Conservation (phyloP, 202 grass and related monocot genomes). For the Schoenoplectus tabernaemontani region DNA sequence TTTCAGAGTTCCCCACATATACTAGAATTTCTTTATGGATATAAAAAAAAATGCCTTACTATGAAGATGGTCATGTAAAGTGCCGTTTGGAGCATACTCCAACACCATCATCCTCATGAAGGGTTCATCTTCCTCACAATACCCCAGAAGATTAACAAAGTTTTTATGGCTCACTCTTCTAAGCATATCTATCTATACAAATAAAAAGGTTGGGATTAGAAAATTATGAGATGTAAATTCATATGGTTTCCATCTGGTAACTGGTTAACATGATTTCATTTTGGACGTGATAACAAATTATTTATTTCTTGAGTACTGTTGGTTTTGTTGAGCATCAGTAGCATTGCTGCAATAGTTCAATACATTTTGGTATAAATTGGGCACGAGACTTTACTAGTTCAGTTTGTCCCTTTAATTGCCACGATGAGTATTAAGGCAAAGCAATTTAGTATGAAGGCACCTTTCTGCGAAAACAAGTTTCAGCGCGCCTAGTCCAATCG, state of each 20-base stretch:
- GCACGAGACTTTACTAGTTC: neutral
- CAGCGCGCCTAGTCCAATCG: conserved; percentile 61
- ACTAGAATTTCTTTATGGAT: neutral
- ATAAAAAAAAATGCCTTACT: conserved; percentile 33
- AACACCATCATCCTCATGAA: conserved; percentile 90
- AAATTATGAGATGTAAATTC: too few species aligned
- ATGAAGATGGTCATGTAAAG: conserved; percentile 80
- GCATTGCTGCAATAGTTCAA: neutral
- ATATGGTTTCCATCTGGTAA: too few species aligned
- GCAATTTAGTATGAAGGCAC: conserved; percentile 24
- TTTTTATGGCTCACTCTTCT: conserved; percentile 86
- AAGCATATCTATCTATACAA: conserved; percentile 67
- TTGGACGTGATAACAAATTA: too few species aligned
- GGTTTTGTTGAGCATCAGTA: neutral
- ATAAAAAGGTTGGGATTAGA: conserved; percentile 24
- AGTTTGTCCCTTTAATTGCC: neutral
- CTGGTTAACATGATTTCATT: too few species aligned
- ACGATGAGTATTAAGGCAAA: neutral
- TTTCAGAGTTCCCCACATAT: neutral
- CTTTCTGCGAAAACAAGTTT: conserved; percentile 58
- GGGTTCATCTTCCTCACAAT: conserved; percentile 62
- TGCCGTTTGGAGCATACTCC: conserved; percentile 75
- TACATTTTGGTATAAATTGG: neutral
- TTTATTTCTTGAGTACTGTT: too few species aligned
- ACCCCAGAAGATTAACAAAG: conserved; percentile 71